These are phyloP conservation scores for Echium plantagineum DNA, from an alignment of 257 asterid genomes.

Conservation along the genomic window DNA sequence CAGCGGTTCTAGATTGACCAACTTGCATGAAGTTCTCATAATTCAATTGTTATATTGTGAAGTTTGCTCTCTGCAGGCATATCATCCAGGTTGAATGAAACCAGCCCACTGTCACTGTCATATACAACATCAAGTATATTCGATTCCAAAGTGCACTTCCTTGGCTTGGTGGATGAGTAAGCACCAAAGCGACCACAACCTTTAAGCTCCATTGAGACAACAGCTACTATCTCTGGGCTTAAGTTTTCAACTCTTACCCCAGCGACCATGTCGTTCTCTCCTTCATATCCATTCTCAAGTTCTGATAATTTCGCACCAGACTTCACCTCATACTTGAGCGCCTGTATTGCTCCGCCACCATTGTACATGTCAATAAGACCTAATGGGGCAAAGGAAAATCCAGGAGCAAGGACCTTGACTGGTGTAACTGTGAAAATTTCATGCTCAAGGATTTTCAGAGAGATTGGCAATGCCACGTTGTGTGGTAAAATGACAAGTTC, in stretches of 20 bases:
- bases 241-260: constrained; percentile 21
- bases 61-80: constrained; percentile 53
- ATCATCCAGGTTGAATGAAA: constrained; percentile 37
- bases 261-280: constrained; percentile 11
- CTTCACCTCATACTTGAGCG: constrained; percentile 34
- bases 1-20: constrained; percentile 7
- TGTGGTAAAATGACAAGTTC: constrained; percentile 29
- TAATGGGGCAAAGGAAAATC: constrained; percentile 47
- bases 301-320: constrained; percentile 26
- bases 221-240: constrained; percentile 26
- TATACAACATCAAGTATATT: constrained; percentile 34
- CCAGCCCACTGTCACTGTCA: constrained; percentile 41
- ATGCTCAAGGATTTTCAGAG: constrained; percentile 76
- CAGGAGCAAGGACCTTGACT: constrained; percentile 33
- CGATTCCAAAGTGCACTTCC: constrained; percentile 30
- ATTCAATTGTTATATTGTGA: constrained; percentile 46
- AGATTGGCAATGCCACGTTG: constrained; percentile 51
- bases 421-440: constrained; percentile 69
- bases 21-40: constrained; percentile 18
- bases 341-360: constrained; percentile 67
- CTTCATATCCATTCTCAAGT: constrained; percentile 15
- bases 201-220: constrained; percentile 44
- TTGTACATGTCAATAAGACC: constrained; percentile 82
- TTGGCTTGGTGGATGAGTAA: constrained; percentile 59
- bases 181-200: constrained; percentile 69